These are phyloP conservation scores for Kwoniella botswanensis DNA, from an alignment of 768 basidiomycete species.

Conservation along the genomic window DNA sequence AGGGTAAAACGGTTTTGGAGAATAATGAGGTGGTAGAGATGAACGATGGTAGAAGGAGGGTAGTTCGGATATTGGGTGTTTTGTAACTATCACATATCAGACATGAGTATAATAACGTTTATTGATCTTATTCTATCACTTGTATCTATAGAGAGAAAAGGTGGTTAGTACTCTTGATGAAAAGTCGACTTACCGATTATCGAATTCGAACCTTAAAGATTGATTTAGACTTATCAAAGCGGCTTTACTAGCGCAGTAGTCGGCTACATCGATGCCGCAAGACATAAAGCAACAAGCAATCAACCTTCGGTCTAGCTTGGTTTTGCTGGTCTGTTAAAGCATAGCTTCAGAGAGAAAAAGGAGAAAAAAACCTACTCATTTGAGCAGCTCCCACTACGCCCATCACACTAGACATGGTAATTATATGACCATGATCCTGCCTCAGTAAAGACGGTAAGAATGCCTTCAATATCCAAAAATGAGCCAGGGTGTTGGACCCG, in stretches of 20 bases:
- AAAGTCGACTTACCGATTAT: conserved; percentile 65
- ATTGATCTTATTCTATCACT: no score
- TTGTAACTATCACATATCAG: conserved; percentile 63
- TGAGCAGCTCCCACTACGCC: conserved; percentile 74
- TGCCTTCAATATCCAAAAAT: conserved; percentile 90
- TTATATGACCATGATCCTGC: conserved; percentile 80
- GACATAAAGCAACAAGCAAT: background rate
- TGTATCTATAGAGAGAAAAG: no score
- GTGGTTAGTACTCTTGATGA: no score
- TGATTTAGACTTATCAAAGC: conserved; percentile 82
- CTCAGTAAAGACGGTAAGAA: conserved; percentile 89
- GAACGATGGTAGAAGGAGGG: conserved; percentile 80
- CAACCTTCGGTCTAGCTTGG: background rate
- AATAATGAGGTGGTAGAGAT: conserved; percentile 76
- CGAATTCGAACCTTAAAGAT: conserved; percentile 84
- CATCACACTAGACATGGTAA: conserved; percentile 78
- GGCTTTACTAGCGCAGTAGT: conserved; percentile 92
- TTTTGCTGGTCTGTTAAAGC: no score
- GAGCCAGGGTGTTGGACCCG: conserved; percentile 80
- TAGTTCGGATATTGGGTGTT: conserved; percentile 80
- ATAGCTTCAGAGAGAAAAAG: no score
- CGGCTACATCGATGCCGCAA: conserved; percentile 63
- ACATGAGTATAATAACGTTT: background rate
- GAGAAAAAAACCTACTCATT: conserved; percentile 67
- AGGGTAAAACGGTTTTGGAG: conserved; percentile 63